Percentiles rank a stretch among this genome's conserved stretches.
These are phyloP conservation scores for Phytophthora sp. DNA, from an alignment of 352 stramenopile species.

Conservation along the genomic window DNA sequence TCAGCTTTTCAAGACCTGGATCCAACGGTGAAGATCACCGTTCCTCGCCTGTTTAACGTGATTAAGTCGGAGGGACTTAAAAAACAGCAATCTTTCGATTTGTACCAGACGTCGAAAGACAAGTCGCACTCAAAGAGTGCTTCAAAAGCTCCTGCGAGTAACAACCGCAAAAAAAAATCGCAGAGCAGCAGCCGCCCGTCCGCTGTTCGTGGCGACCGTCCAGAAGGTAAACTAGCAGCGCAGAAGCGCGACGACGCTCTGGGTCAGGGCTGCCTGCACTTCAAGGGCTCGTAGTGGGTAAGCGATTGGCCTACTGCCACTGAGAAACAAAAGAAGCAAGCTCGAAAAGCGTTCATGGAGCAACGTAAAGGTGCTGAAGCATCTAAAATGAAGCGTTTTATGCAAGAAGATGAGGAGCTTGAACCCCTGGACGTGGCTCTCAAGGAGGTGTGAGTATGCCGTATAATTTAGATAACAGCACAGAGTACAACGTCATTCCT, in stretches of 20 bases:
- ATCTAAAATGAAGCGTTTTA: slow-evolving; percentile 7
- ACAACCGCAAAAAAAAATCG: not conserved
- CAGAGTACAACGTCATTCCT: not conserved
- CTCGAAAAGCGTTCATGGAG: not conserved
- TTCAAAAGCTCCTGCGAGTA: too few species aligned
- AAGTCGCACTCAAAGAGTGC: not conserved
- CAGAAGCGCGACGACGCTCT: not conserved
- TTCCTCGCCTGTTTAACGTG: not conserved
- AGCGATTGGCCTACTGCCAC: not conserved
- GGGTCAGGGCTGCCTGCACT: slow-evolving; percentile 1
- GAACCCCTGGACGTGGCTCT: not conserved
- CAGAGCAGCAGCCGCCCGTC: not conserved
- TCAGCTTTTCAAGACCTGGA: not conserved
- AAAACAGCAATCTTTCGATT: slow-evolving; percentile 2
- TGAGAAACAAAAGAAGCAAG: slow-evolving; percentile 4
- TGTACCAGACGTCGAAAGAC: not conserved
- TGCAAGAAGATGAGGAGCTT: not conserved
- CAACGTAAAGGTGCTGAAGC: not conserved
- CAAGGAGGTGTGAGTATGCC: slow-evolving; percentile 7
- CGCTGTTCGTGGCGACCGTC: not conserved
- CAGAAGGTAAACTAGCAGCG: not conserved
- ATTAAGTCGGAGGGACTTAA: not conserved
- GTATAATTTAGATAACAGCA: not conserved
- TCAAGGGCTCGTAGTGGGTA: too few species aligned
- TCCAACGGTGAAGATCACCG: slow-evolving; percentile 1